Conservation (phyloP, 2,329 filamentous ascomycete species). For the Pezicula rhizophila region DNA sequence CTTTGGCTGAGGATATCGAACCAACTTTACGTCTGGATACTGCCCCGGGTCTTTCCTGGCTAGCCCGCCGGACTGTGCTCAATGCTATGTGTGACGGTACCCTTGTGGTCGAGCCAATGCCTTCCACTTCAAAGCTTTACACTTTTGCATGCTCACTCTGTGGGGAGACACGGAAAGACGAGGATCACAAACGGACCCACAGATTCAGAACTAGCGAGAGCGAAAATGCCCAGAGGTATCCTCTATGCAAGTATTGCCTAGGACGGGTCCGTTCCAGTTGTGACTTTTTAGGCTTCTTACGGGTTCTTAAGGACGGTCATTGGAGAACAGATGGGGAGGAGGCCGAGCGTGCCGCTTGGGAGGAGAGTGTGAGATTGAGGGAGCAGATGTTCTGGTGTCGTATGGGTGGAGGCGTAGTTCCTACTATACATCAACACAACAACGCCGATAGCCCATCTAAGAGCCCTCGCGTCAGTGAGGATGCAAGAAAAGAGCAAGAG, state of each 20-base stretch:
- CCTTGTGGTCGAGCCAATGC: slow-evolving; percentile 83
- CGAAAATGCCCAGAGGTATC: slow-evolving; percentile 81
- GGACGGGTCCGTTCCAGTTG: slow-evolving; percentile 79
- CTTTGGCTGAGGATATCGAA: slow-evolving; percentile 84
- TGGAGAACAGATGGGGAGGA: slow-evolving; percentile 80
- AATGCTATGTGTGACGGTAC: slow-evolving; percentile 78
- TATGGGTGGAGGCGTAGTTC: slow-evolving; percentile 85
- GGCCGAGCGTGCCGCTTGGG: slow-evolving; percentile 84
- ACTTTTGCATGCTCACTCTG: slow-evolving; percentile 66
- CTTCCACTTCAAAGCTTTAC: slow-evolving; percentile 44
- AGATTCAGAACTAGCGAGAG: slow-evolving; percentile 85
- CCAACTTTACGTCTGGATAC: slow-evolving; percentile 85
- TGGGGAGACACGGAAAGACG: slow-evolving; percentile 71
- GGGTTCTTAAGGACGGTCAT: slow-evolving; percentile 87
- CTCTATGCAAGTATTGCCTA: slow-evolving; percentile 84
- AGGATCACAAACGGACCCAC: slow-evolving; percentile 70
- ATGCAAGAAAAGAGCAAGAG: slow-evolving; percentile 23
- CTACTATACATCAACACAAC: slow-evolving; percentile 29
- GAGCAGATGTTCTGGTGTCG: slow-evolving; percentile 98
- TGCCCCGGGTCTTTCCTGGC: slow-evolving; percentile 88
- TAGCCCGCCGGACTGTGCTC: slow-evolving; percentile 79
- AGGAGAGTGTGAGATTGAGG: slow-evolving; percentile 81
- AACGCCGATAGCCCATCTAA: slow-evolving; percentile 12
- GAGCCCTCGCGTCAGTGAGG: slow-evolving; percentile 23
- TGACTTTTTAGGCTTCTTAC: slow-evolving; percentile 85